phyloP scores from a whole-genome alignment of 2,329 filamentous ascomycete genomes.

The Penicillium italicum region DNA sequence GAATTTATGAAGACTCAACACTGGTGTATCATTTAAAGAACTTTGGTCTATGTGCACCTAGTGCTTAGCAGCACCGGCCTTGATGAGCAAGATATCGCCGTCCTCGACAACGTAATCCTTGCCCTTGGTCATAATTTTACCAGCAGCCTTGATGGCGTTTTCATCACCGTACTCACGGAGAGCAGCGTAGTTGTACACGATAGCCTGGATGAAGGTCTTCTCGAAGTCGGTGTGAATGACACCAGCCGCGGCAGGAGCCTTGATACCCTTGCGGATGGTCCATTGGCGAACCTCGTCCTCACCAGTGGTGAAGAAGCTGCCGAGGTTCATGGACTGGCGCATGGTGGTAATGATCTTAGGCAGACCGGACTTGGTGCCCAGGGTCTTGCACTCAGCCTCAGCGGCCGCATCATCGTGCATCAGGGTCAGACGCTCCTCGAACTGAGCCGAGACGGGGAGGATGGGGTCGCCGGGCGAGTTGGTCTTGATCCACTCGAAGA shows the following conservation, averaged over 20 bases:
- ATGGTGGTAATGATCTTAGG: constrained; percentile 91
- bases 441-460: constrained; percentile 86
- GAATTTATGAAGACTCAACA: not conserved
- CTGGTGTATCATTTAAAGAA: constrained; percentile 14
- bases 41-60: constrained; percentile 26
- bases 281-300: constrained; percentile 96
- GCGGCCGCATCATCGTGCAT: constrained; percentile 75
- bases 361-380: constrained; percentile 81
- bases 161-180: constrained; percentile 89
- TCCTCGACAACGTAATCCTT: constrained; percentile 75
- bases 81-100: constrained; percentile 73
- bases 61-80: constrained; percentile 55
- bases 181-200: constrained; percentile 83
- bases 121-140: constrained; percentile 97
- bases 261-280: constrained; percentile 93
- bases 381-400: constrained; percentile 80
- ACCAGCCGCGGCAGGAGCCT: constrained; percentile 95
- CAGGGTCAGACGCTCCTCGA: constrained; percentile 84
- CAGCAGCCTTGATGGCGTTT: constrained; percentile 81
- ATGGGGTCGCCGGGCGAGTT: constrained; percentile 83
- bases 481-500: constrained; percentile 93
- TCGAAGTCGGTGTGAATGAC: constrained; percentile 99
- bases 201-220: constrained; percentile 97
- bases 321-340: constrained; percentile 84
- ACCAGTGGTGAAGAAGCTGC: constrained; percentile 96